Evolutionary conservation across 2,329 filamentous ascomycete genomes (phyloP), one percentile per base, ranked within the genome.

Genomic region (Penicillium olsonii): DNA sequence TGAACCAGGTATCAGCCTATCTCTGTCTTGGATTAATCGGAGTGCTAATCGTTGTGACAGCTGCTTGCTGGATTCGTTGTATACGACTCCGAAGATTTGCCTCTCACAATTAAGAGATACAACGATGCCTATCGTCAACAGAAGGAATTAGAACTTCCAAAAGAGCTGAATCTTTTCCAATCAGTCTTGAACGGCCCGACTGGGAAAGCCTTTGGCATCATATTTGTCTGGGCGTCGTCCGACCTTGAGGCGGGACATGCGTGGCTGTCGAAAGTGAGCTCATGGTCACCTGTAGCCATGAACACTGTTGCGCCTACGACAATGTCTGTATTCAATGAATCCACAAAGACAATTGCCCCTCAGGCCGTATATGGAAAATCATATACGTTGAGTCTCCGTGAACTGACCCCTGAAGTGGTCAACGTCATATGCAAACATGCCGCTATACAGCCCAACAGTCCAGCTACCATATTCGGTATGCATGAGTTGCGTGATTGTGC

Each of bases 201-300:
- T 1, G 69, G 69, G 0, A 65, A 61, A 42, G 24, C 57, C 0
- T 50, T 74, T 2, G 51, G 53, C 0, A 18, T 64, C 6, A 34
- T 57, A 1, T 68, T 67, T 24, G 62, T 65, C 2, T 75, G 71
- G 71, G 57, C 63, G 14, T 65, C 62, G 1, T 56, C 64, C 5
- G 60, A 69, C n/a, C 54, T 65, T 3, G 62, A 65, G 3, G 58
- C 63, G 9, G 68, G 66, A 6, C 55, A 61, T 19, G 45, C 34
- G 5, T 68, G 62, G 62, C 52, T 66, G 3, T 52, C 61, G 2
- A 67, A 60, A 35, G 49, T 71, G n/a, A 56, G 57, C 22, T 43
- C 52, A 8, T 58, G 70, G 11, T 62, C 58, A 2, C 59, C 57
- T 6, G 59, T 65, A 15, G 45, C 61, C 4, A 57, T 63, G 49